Evolutionary conservation across 116 monocot genomes (phyloP).

Genomic region (Zostera marina): DNA sequence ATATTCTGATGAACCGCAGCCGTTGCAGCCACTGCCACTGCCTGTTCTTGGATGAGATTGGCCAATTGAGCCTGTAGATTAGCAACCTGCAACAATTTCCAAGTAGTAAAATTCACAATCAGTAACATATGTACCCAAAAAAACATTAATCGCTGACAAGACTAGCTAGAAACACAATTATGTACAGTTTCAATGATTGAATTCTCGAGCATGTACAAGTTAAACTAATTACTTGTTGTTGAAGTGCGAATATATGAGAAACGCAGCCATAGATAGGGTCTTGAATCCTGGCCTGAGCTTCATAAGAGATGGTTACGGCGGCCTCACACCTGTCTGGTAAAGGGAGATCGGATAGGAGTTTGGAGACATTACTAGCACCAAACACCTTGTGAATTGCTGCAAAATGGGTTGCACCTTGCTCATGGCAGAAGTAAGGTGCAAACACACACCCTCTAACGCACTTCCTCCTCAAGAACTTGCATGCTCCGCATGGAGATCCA

Average conservation of each 20-base stretch:
- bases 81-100: conserved; percentile 24
- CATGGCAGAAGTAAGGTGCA: conserved; percentile 49
- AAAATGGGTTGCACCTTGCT: conserved; percentile 42
- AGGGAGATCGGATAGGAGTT: conserved; percentile 37
- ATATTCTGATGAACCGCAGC: no score
- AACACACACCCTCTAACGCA: conserved; percentile 38
- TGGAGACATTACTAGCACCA: conserved; percentile 55
- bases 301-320: conserved; percentile 32
- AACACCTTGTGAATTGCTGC: conserved; percentile 57
- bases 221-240: conserved; percentile 29
- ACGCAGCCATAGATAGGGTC: conserved; percentile 58
- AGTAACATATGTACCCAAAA: conserved; percentile 7
- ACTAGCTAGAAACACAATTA: background rate
- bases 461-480: conserved; percentile 56
- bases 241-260: conserved; percentile 50
- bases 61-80: conserved; percentile 50
- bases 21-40: conserved; percentile 10
- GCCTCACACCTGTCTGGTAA: conserved; percentile 37
- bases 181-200: no score
- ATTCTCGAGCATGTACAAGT: no score
- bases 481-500: conserved; percentile 55
- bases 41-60: conserved; percentile 23
- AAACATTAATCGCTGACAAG: background rate
- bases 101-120: background rate
- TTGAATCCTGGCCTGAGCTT: conserved; percentile 45